Conservation (phyloP, 108 stramenopile species). For the Fragilaria crotonensis region DNA sequence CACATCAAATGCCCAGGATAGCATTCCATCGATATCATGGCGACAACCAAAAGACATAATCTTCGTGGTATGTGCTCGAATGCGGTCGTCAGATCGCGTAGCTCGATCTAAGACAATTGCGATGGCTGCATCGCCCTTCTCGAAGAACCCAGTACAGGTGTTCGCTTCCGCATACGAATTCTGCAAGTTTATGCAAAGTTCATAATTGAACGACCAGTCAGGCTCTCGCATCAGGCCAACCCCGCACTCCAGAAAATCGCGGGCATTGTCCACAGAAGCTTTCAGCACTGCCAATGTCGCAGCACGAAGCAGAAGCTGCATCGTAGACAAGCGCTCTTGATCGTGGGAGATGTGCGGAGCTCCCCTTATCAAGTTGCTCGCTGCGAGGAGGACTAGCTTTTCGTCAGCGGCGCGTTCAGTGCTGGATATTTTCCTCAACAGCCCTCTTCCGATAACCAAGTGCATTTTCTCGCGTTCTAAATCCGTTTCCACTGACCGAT, state of each 20-base stretch:
- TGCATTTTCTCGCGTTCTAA: not conserved
- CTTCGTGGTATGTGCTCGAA: not conserved
- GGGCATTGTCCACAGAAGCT: not conserved
- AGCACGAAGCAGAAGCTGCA: not conserved
- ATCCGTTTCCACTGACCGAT: not conserved
- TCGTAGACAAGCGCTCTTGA: not conserved
- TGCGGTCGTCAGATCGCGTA: not conserved
- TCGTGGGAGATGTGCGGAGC: not conserved
- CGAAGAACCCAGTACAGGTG: not conserved
- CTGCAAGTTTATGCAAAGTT: not conserved
- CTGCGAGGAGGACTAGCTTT: not conserved
- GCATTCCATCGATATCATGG: not conserved
- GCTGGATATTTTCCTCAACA: not conserved
- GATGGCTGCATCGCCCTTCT: not conserved
- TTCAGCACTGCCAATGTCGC: not conserved
- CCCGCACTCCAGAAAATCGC: not conserved
- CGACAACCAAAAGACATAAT: not conserved
- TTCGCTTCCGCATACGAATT: not conserved
- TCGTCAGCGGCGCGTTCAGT: not conserved
- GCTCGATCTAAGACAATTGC: not conserved
- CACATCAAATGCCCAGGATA: not conserved
- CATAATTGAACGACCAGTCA: not conserved
- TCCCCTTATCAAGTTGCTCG: not conserved
- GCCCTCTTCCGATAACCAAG: not conserved
- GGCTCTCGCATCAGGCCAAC: not conserved